These are phyloP conservation scores for Microcos paniculata DNA, from an alignment of 345 rosid species.

Conservation along the genomic window DNA sequence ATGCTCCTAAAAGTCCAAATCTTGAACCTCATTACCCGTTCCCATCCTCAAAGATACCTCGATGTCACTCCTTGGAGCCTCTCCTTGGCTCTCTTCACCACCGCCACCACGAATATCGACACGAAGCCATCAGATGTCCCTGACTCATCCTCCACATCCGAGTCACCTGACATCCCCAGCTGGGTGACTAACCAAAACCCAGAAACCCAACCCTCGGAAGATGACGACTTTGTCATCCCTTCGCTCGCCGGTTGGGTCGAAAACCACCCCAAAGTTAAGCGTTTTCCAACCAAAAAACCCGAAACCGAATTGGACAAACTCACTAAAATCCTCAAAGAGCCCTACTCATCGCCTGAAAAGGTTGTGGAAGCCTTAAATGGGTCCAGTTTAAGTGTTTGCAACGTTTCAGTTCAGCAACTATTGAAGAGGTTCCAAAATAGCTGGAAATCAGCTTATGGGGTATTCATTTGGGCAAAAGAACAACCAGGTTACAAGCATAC, in stretches of 20 bases:
- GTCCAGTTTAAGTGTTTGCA: conserved; percentile 38
- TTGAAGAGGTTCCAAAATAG: conserved; percentile 61
- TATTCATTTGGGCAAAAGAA: conserved; percentile 79
- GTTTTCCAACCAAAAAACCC: conserved; percentile 14
- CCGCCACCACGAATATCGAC: not conserved
- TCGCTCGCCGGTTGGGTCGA: conserved; percentile 62
- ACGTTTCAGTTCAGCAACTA: conserved; percentile 45
- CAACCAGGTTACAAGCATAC: conserved; percentile 64
- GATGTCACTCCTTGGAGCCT: not conserved
- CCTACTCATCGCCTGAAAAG: conserved; percentile 28
- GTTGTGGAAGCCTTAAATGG: conserved; percentile 42
- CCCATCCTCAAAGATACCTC: not conserved
- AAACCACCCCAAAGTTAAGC: conserved; percentile 20
- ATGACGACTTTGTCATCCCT: conserved; percentile 76
- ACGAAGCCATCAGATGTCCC: conserved; percentile 11
- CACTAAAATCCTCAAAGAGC: conserved; percentile 44
- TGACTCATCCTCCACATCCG: conserved; percentile 27
- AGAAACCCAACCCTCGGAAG: conserved; percentile 31
- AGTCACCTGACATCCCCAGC: conserved; percentile 67
- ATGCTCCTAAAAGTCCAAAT: conserved; percentile 25
- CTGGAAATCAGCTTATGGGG: conserved; percentile 60
- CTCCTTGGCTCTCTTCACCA: conserved; percentile 7
- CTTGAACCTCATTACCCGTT: conserved; percentile 5
- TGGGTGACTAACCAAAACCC: conserved; percentile 50
- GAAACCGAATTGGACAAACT: conserved; percentile 48